Conservation (phyloP, 306 rosid species). For the Cucurbita pepo region DNA sequence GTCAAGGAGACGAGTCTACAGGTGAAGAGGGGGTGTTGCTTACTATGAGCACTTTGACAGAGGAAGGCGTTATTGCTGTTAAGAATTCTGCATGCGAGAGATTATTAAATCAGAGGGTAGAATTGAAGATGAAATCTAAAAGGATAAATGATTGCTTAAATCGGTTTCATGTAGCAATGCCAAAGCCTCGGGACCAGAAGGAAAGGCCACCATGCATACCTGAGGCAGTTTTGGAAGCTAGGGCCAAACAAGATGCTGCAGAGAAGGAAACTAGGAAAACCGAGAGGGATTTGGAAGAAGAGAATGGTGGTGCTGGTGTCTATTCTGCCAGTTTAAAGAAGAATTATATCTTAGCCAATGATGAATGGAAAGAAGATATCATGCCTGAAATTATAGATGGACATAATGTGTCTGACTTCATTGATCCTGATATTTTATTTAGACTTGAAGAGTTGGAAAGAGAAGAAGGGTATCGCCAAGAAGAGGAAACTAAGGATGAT, state of each 20-base stretch:
- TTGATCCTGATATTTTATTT: slow-evolving; percentile 57
- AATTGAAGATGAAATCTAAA: slow-evolving; percentile 73
- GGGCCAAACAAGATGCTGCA: slow-evolving; percentile 32
- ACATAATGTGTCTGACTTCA: slow-evolving; percentile 69
- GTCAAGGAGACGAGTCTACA: slow-evolving; percentile 66
- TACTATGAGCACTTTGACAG: slow-evolving; percentile 79
- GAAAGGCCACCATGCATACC: slow-evolving; percentile 75
- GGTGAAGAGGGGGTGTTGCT: slow-evolving; percentile 39
- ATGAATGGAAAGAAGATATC: slow-evolving; percentile 78
- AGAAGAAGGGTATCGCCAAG: slow-evolving; percentile 50
- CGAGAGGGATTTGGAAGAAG: slow-evolving; percentile 66
- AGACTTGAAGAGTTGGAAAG: slow-evolving; percentile 79
- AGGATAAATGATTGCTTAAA: slow-evolving; percentile 61
- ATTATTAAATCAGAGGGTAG: slow-evolving; percentile 63
- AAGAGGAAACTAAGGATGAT: slow-evolving; percentile 36
- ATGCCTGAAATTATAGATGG: slow-evolving; percentile 88
- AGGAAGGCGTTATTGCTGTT: slow-evolving; percentile 70
- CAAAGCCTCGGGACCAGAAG: slow-evolving; percentile 64
- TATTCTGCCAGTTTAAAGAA: slow-evolving; percentile 71
- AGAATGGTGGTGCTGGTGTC: slow-evolving; percentile 90
- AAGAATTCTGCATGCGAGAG: slow-evolving; percentile 83
- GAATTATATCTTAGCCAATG: slow-evolving; percentile 51
- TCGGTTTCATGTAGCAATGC: slow-evolving; percentile 71
- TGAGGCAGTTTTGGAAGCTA: slow-evolving; percentile 53
- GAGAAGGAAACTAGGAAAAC: slow-evolving; percentile 50